Evolutionary conservation across 1,284 basidiomycete species (phyloP).

Genomic region (Ustilago hordei): DNA sequence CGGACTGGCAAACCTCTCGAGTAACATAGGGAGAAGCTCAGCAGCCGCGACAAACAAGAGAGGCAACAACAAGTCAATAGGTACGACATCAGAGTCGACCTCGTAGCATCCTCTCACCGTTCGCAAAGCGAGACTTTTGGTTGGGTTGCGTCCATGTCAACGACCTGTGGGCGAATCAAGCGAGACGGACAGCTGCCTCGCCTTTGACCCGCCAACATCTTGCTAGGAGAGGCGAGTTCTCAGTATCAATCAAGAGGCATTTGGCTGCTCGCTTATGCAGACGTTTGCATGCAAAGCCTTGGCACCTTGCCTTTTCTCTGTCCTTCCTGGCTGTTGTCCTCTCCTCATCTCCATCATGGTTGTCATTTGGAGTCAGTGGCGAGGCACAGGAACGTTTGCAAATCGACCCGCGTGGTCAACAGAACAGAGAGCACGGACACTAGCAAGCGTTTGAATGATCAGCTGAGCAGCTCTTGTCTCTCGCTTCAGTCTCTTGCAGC

Average conservation of each 20-base stretch:
- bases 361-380: background rate
- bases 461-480: background rate
- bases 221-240: background rate
- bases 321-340: background rate
- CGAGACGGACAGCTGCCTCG: slow-evolving; percentile 6
- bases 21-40: too few relatives aligned
- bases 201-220: background rate
- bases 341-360: background rate
- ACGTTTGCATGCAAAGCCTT: slow-evolving; percentile 1
- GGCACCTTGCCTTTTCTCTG: background rate
- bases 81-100: background rate
- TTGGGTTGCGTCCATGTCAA: background rate
- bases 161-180: background rate
- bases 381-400: background rate
- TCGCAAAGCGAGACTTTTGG: background rate
- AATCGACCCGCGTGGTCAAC: background rate
- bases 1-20: background rate
- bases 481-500: too few relatives aligned
- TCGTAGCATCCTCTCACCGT: background rate
- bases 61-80: background rate
- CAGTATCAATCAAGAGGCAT: background rate
- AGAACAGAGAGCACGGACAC: background rate
- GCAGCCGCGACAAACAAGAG: background rate
- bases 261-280: background rate
- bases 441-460: background rate